Evolutionary conservation across 129 eudicot species (phyloP), one percentile per base, ranked within the genome.

Genomic region (Tanacetum coccineum): DNA sequence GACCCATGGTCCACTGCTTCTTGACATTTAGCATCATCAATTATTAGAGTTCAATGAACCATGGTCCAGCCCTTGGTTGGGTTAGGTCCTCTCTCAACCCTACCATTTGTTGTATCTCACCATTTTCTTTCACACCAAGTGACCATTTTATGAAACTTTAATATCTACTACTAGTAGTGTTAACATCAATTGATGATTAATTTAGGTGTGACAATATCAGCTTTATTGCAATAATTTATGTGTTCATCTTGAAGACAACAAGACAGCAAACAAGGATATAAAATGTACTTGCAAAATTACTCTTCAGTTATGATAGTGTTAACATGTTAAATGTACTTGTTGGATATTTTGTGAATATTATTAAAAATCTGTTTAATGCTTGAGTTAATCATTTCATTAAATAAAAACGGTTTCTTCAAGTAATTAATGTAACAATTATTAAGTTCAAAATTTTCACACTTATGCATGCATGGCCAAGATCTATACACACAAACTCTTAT

Each of bases 41-140:
- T 76, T 51, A 76, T 76, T 76, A 44, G 65, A 60, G 48, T 68
- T 68, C 66, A 76, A 69, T 61, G 80, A 76, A 61, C 80, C 75
- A 76, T 69, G 80, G 75, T 76, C 80, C 80, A 61, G 30, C 53
- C 75, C 48, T 50, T 75, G 70, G 70, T 61, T 51, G 73, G 74
- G 67, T 68, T 75, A 67, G 74, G 36, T 42, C 67, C 73, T 57
- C 21, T 42, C 42, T 40, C 58, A 17, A 15, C 62, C 57, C 63
- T 21, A 74, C 73, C 67, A 59, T 67, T 58, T 59, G 74, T 67
- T 67, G 28, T n/a, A 58, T 49, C 66, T 48, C 40, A 51, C 58
- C 20, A 21, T 67, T 60, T 15, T 18, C 64, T 42, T 53, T 42
- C 54, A 19, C 60, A 25, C 4, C 2, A 12, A 56, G 20, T 22